phyloP scores from a whole-genome alignment of 306 rosid genomes.

The Potentilla sterilis region DNA sequence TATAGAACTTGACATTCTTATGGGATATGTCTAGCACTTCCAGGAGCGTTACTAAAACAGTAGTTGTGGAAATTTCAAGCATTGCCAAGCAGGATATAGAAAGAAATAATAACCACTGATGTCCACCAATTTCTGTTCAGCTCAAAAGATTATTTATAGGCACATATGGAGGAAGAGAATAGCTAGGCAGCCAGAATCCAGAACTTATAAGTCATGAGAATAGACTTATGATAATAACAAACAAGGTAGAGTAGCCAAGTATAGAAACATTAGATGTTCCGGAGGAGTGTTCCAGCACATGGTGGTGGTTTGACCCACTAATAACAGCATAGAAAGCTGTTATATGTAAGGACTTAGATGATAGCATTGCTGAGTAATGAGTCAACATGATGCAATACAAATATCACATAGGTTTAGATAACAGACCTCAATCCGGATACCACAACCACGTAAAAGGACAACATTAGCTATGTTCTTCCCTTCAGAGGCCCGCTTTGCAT shows the following conservation, averaged over 20 bases:
- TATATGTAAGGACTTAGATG: background rate
- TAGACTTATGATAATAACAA: background rate
- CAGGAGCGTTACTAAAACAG: background rate
- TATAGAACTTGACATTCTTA: background rate
- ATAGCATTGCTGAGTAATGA: background rate
- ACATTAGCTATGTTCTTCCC: constrained; percentile 87
- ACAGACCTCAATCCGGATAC: constrained; percentile 90
- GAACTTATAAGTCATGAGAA: too few species aligned
- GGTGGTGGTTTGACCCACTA: constrained; percentile 3
- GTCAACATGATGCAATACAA: background rate
- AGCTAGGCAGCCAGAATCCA: background rate
- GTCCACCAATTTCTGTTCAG: background rate
- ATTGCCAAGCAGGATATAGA: background rate
- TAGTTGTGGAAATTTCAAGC: background rate
- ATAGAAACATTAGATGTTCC: background rate
- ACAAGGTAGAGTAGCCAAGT: background rate
- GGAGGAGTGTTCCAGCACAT: background rate
- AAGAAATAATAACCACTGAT: background rate
- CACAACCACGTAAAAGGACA: constrained; percentile 94
- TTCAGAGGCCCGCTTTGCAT: constrained; percentile 72
- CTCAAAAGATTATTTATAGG: background rate
- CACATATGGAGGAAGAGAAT: background rate
- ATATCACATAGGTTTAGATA: constrained; percentile 11
- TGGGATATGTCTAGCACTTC: background rate
- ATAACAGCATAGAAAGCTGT: background rate